phyloP scores from a whole-genome alignment of 176 grass and related monocot species.

The Cenchrus americanus region DNA sequence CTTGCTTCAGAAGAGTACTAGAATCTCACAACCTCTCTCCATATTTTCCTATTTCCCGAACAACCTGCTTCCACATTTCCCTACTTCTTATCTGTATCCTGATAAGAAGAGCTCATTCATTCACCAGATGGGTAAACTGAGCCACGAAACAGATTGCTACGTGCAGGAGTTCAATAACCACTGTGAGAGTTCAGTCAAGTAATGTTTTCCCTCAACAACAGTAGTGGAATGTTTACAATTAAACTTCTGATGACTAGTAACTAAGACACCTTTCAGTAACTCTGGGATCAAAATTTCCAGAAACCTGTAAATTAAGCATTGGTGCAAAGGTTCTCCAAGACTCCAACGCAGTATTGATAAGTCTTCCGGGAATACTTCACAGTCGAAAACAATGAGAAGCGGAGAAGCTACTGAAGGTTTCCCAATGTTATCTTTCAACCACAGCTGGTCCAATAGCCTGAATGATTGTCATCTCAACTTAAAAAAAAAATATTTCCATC shows the following conservation, averaged over 20 bases:
- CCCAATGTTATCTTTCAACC: no score
- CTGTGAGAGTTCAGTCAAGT: constrained; percentile 34
- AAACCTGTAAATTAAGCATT: constrained; percentile 67
- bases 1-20: constrained; percentile 54
- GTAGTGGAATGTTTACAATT: background rate
- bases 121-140: constrained; percentile 50
- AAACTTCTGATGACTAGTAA: background rate
- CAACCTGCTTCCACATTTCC: background rate
- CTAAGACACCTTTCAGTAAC: constrained; percentile 50
- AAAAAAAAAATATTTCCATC: constrained; percentile 64
- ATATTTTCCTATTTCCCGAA: background rate
- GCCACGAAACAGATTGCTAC: constrained; percentile 48
- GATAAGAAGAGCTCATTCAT: constrained; percentile 53
- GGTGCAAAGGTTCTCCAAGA: constrained; percentile 67
- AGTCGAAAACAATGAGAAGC: constrained; percentile 60
- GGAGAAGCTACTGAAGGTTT: constrained; percentile 77
- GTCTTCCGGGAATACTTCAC: constrained; percentile 63
- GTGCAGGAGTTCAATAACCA: constrained; percentile 57
- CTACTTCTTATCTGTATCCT: constrained; percentile 27
- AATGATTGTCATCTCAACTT: constrained; percentile 72
- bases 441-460: constrained; percentile 72
- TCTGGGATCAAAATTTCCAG: constrained; percentile 61
- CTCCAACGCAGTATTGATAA: constrained; percentile 49
- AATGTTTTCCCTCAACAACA: background rate
- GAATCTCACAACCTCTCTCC: constrained; percentile 31